Percentiles rank a stretch among this genome's conserved stretches.
phyloP scores from a whole-genome alignment of 495 filamentous ascomycete genomes.

The Cairneyella variabilis region DNA sequence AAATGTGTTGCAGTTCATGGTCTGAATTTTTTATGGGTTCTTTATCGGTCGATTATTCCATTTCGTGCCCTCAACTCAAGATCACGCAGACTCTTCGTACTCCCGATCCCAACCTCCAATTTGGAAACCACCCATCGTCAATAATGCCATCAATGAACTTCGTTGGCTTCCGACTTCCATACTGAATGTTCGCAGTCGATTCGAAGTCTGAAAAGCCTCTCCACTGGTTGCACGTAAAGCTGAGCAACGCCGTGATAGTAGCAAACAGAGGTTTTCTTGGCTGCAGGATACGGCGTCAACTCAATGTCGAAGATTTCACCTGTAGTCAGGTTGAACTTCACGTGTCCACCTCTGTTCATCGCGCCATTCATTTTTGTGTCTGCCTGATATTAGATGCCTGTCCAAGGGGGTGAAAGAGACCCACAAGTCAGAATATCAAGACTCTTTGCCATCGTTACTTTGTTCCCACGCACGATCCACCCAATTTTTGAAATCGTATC shows the following conservation, averaged over 20 bases:
- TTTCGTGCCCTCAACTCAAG: too few species aligned
- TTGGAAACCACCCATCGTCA: neutral
- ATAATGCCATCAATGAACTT: constrained; percentile 13
- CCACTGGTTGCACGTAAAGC: neutral
- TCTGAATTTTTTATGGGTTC: too few species aligned
- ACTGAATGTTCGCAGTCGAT: neutral
- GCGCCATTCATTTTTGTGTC: neutral
- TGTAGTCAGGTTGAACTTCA: neutral
- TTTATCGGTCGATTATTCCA: too few species aligned
- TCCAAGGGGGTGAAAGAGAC: too few species aligned
- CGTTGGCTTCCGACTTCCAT: neutral
- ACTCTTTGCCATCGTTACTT: neutral
- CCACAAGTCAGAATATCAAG: neutral
- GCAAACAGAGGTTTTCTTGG: neutral
- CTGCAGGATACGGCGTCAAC: neutral
- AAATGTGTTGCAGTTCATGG: too few species aligned
- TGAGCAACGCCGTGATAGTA: neutral
- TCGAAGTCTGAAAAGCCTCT: neutral
- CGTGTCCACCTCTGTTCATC: neutral
- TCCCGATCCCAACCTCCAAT: too few species aligned
- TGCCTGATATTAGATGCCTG: too few species aligned
- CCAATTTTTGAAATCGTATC: neutral
- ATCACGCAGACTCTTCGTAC: too few species aligned
- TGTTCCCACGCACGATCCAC: neutral
- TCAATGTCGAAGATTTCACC: neutral